A percentile compares a stretch with the other conserved stretches of the same genome.
Conservation (phyloP, 371 early-diverging fungal genomes). For the Dichotomocladium elegans region DNA sequence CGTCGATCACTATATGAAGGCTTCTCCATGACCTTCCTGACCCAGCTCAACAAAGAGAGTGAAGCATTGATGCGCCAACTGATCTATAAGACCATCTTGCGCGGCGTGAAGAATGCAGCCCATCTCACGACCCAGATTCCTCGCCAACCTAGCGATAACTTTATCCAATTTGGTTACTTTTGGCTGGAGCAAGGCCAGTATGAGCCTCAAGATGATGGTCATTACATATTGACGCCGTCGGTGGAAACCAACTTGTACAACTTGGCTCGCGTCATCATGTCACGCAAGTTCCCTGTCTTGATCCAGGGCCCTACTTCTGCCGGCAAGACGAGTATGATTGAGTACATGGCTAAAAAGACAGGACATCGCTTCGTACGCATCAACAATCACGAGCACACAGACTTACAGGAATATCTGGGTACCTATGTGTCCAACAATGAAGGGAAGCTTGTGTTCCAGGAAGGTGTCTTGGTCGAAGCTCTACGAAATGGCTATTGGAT, state of each 20-base stretch:
- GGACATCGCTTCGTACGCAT: conserved; percentile 97
- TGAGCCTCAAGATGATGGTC: conserved; percentile 41
- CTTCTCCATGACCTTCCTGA: conserved; percentile 92
- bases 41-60: conserved; percentile 81
- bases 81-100: conserved; percentile 64
- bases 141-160: conserved; percentile 57
- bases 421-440: conserved; percentile 80
- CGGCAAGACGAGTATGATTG: conserved; percentile 99
- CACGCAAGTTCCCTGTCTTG: conserved; percentile 92
- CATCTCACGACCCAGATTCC: conserved; percentile 63
- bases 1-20: conserved; percentile 90
- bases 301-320: conserved; percentile 99
- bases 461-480: conserved; percentile 96
- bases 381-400: conserved; percentile 99
- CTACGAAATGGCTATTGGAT: conserved; percentile 98
- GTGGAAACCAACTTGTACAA: conserved; percentile 83
- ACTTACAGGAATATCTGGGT: conserved; percentile 98
- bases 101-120: conserved; percentile 59
- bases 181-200: conserved; percentile 80
- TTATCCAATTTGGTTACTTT: conserved; percentile 80
- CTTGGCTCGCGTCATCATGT: conserved; percentile 92
- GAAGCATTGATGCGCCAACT: conserved; percentile 55
- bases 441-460: conserved; percentile 90
- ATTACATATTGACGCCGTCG: conserved; percentile 89
- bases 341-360: conserved; percentile 91